Percentiles rank a stretch among this genome's conserved stretches.
Evolutionary conservation across 2,329 filamentous ascomycete genomes (phyloP).

Genomic region (Fusarium pseudograminearum): DNA sequence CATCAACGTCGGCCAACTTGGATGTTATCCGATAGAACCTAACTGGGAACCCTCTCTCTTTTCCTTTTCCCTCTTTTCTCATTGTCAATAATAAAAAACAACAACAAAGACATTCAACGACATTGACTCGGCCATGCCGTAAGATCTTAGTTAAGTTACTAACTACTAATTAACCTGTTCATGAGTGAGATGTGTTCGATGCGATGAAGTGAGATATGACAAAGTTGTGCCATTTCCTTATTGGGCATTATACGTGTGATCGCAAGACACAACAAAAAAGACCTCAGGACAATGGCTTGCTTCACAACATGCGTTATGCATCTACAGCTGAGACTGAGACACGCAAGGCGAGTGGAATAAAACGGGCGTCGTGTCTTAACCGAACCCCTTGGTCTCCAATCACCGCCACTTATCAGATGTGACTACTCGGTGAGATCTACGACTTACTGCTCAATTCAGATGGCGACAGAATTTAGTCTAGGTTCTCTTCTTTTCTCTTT

Average conservation of each 20-base stretch:
- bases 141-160: background rate
- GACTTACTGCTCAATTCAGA: slow-evolving; percentile 2
- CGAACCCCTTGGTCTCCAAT: slow-evolving; percentile 20
- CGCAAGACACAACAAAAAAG: background rate
- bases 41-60: background rate
- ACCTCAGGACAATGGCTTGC: background rate
- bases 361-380: slow-evolving; percentile 15
- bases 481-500: slow-evolving; percentile 3
- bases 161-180: background rate
- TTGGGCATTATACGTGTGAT: slow-evolving; percentile 5
- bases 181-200: slow-evolving; percentile 1
- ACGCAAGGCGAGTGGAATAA: slow-evolving; percentile 21
- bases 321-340: slow-evolving; percentile 31
- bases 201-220: slow-evolving; percentile 1
- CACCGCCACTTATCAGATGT: slow-evolving; percentile 18
- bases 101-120: background rate
- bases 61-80: background rate
- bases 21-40: background rate
- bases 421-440: slow-evolving; percentile 9
- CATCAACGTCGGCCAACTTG: slow-evolving; percentile 12
- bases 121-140: slow-evolving; percentile 11
- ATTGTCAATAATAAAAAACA: background rate
- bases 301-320: slow-evolving; percentile 2
- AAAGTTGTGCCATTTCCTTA: background rate
- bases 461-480: background rate